Percentiles rank a stretch among this genome's conserved stretches.
Evolutionary conservation across 495 filamentous ascomycete species (phyloP).

Genomic region (Xylaria curta): DNA sequence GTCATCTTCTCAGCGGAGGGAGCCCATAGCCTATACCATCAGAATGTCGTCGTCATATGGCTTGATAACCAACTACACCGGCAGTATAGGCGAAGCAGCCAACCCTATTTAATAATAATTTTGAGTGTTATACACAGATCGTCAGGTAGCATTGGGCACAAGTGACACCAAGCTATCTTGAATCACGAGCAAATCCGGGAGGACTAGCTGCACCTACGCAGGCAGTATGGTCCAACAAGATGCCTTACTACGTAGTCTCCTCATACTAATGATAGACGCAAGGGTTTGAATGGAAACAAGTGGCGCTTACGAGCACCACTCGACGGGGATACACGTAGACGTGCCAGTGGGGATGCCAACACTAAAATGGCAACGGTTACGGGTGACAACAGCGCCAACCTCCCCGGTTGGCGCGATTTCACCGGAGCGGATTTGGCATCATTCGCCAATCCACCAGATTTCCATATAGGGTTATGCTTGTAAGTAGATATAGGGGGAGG

Average conservation of each 20-base stretch:
- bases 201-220: background rate
- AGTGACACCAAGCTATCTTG: conserved; percentile 5
- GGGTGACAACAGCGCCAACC: conserved; percentile 4
- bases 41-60: background rate
- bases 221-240: background rate
- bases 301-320: conserved; percentile 40
- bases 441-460: background rate
- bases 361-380: background rate
- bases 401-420: conserved; percentile 18
- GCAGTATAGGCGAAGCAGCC: background rate
- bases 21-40: background rate
- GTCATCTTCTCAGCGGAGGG: background rate
- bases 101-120: conserved; percentile 13
- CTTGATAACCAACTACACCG: conserved; percentile 8
- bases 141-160: conserved; percentile 23
- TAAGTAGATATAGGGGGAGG: background rate
- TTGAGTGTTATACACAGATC: conserved; percentile 8
- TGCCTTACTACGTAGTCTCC: conserved; percentile 15
- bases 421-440: conserved; percentile 2
- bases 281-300: conserved; percentile 43
- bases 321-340: conserved; percentile 30
- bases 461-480: background rate
- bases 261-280: conserved; percentile 18
- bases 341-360: conserved; percentile 15
- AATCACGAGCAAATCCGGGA: background rate